Percentiles rank a stretch among this genome's conserved stretches.
Conservation (phyloP, 306 rosid species). For the Quercus robur region DNA sequence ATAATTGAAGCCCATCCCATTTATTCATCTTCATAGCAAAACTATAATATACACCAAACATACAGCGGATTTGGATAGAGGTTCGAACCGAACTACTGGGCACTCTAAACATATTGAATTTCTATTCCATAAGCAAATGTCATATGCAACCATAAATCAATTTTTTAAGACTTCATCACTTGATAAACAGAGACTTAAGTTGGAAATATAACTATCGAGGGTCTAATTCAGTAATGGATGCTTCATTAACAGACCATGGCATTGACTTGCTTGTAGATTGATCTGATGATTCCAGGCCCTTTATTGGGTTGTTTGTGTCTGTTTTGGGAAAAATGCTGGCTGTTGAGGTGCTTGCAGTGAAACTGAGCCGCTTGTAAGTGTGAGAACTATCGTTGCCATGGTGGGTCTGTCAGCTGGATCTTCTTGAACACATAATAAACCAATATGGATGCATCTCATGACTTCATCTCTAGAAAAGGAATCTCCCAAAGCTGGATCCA, state of each 20-base stretch:
- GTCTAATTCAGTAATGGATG: not conserved
- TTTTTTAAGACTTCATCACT: too few relatives aligned
- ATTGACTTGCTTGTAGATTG: not conserved
- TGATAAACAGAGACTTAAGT: not conserved
- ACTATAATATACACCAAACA: too few relatives aligned
- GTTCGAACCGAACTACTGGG: too few relatives aligned
- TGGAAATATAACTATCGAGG: not conserved
- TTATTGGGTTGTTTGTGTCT: not conserved
- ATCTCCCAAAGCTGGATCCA: conserved; percentile 17
- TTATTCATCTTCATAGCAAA: too few relatives aligned
- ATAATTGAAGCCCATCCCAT: too few relatives aligned
- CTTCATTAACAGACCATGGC: not conserved
- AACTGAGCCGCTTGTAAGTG: not conserved
- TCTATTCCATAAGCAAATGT: too few relatives aligned
- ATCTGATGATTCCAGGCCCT: not conserved
- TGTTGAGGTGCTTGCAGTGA: not conserved
- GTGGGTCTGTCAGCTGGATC: conserved; percentile 23
- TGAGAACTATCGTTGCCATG: conserved; percentile 21
- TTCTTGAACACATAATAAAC: conserved; percentile 33
- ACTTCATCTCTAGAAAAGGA: not conserved
- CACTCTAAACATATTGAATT: too few relatives aligned
- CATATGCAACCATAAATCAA: too few relatives aligned
- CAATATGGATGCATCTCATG: conserved; percentile 24
- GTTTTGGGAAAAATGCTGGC: not conserved
- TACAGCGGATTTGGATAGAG: too few relatives aligned